phyloP scores from a whole-genome alignment of 805 yeast genomes.

The Starmerella tilneyi region DNA sequence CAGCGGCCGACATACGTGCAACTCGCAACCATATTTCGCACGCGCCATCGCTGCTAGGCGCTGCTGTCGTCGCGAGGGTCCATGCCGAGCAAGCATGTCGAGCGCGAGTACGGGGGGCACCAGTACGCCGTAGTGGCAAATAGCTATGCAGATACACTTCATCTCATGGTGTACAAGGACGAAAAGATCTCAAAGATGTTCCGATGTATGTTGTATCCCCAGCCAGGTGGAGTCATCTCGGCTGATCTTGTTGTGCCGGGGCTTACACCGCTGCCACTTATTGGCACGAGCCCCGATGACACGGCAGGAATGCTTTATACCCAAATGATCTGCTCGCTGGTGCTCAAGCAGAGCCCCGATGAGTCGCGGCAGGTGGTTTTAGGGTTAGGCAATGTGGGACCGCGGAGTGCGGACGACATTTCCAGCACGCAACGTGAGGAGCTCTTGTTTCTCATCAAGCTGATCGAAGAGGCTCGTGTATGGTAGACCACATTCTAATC shows the following conservation, averaged over 20 bases:
- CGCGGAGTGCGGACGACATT: constrained; percentile 20
- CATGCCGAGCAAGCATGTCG: constrained; percentile 4
- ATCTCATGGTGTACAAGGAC: constrained; percentile 28
- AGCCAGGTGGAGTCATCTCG: constrained; percentile 21
- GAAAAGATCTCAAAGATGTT: constrained; percentile 27
- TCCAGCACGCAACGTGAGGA: constrained; percentile 26
- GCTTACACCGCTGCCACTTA: constrained; percentile 21
- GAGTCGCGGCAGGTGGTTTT: constrained; percentile 29
- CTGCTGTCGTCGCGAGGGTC: neutral
- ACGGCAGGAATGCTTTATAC: constrained; percentile 28
- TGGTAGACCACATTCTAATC: constrained; percentile 26
- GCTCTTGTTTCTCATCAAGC: constrained; percentile 26
- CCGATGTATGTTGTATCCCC: constrained; percentile 22
- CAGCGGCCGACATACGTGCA: too few species aligned
- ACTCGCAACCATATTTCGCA: neutral
- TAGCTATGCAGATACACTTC: constrained; percentile 28
- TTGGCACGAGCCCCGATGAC: constrained; percentile 25
- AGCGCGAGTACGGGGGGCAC: constrained; percentile 19
- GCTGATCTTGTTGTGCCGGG: constrained; percentile 21
- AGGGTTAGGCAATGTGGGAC: constrained; percentile 29
- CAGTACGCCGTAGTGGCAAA: constrained; percentile 28
- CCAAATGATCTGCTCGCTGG: constrained; percentile 28
- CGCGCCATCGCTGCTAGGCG: neutral
- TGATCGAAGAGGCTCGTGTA: constrained; percentile 28
- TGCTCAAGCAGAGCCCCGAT: constrained; percentile 28